Evolutionary conservation across 2,329 filamentous ascomycete species (phyloP).

Genomic region (Microcyclosporella mali): DNA sequence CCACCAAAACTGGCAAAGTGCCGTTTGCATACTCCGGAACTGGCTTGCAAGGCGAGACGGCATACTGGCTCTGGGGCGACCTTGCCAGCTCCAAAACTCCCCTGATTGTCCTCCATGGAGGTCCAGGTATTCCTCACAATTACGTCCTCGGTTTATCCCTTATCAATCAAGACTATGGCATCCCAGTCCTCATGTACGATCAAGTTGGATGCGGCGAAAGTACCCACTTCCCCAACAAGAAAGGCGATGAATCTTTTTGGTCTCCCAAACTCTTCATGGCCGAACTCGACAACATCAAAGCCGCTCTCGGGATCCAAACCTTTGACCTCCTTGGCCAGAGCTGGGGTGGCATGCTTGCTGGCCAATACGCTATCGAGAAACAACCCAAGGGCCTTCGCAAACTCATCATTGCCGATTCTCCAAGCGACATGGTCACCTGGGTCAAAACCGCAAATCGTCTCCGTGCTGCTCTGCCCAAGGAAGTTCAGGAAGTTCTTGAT

Average conservation of each 20-base stretch:
- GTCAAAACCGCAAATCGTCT: conserved; percentile 21
- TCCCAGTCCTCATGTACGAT: conserved; percentile 48
- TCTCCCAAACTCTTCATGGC: conserved; percentile 40
- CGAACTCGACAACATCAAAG: conserved; percentile 46
- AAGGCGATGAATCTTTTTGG: conserved; percentile 44
- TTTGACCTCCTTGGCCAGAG: conserved; percentile 45
- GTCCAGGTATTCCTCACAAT: conserved; percentile 35
- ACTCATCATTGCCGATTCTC: conserved; percentile 30
- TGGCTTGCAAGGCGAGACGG: conserved; percentile 31
- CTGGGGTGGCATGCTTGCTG: conserved; percentile 49
- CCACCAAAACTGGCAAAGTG: conserved; percentile 8
- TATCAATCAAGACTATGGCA: conserved; percentile 25
- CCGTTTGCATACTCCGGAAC: conserved; percentile 14
- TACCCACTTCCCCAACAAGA: conserved; percentile 43
- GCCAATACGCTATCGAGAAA: conserved; percentile 34
- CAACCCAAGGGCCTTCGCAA: conserved; percentile 32
- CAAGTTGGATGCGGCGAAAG: conserved; percentile 46
- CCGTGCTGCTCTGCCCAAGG: conserved; percentile 19
- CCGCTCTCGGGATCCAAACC: conserved; percentile 34
- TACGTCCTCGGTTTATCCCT: conserved; percentile 34
- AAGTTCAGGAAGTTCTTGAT: conserved; percentile 24
- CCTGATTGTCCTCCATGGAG: conserved; percentile 38
- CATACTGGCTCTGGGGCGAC: conserved; percentile 35
- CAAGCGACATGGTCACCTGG: conserved; percentile 25
- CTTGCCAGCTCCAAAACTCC: conserved; percentile 21